phyloP scores from a whole-genome alignment of 1,139 yeast species.

The Hanseniaspora uvarum region DNA sequence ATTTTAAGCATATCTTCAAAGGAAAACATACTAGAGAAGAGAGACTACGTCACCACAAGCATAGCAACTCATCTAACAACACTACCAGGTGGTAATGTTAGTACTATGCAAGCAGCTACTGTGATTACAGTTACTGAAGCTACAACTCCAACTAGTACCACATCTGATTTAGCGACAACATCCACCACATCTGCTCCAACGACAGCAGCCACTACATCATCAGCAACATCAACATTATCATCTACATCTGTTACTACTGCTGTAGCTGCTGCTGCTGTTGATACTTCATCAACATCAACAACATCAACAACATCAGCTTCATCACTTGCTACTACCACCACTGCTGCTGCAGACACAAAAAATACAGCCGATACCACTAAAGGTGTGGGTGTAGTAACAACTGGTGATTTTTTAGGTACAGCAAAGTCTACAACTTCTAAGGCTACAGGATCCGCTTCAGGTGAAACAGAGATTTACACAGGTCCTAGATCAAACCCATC shows the following conservation, averaged over 20 bases:
- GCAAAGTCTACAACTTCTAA: neutral
- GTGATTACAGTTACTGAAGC: slow-evolving; percentile 17
- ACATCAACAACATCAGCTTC: slow-evolving; percentile 13
- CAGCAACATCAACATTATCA: neutral
- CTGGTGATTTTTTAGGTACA: slow-evolving; percentile 16
- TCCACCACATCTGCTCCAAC: slow-evolving; percentile 1
- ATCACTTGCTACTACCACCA: slow-evolving; percentile 10
- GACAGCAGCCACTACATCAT: slow-evolving; percentile 2
- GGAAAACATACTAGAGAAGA: neutral
- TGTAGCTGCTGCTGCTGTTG: neutral
- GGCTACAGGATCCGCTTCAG: neutral
- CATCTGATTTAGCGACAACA: slow-evolving; percentile 9
- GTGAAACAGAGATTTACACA: neutral
- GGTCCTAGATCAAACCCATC: slow-evolving; percentile 28
- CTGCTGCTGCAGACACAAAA: neutral
- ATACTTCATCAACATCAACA: neutral
- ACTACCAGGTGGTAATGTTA: slow-evolving; percentile 17
- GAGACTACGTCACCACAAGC: slow-evolving; percentile 18
- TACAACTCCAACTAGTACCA: slow-evolving; percentile 11
- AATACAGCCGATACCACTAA: neutral
- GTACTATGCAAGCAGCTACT: slow-evolving; percentile 13
- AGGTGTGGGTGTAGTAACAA: neutral
- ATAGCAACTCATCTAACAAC: slow-evolving; percentile 20
- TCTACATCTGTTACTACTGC: neutral
- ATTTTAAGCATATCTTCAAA: neutral